Evolutionary conservation across 768 basidiomycete species (phyloP), one percentile per base, ranked within the genome.

Genomic region (Lactifluus rugatus): DNA sequence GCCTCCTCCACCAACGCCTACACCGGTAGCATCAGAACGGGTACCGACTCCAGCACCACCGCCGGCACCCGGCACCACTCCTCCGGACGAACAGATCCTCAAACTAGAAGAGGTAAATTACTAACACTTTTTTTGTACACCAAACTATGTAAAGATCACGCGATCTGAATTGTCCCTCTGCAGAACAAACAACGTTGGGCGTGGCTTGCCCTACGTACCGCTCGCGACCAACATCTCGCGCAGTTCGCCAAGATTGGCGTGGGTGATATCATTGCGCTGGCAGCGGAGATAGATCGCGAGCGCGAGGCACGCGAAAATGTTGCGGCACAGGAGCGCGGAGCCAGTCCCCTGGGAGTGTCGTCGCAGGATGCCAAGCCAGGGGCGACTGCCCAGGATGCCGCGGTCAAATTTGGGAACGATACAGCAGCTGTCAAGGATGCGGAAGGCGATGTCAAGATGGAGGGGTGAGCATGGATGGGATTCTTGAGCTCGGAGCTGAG

Each of bases 231-330:
- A 58, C 74, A 91, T 69, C 68, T 91, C 41, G 81, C 84, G 61
- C 82, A 89, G 64, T 92, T 93, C 62, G 79, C 83, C n/a, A 85
- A 82, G 73, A 90, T 91, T 60, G 88, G 87, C 17, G 82, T 82
- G 6, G 89, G 87, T 8, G 88, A 92, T 60, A 73, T 93, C 60
- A 47, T 66, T 6, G 57, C 61, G 32, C 67, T 72, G 32, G 67
- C 65, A n/a, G 66, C 68, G 31, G 69, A 68, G 59, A 71, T 71
- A 21, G 70, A 62, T 70, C 70, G 48, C 66, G 58, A 69, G 70
- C 48, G 76, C 70, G 62, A 74, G 69, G 62, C 69, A 69, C 46
- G 64, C 28, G 59, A 47, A 61, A 67, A 71, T 64, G 70, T 67
- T 5, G 67, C 66, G 14, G 65, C 62, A 44, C 54, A 69, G 49